Conservation (phyloP, 345 rosid species). For the Melaleuca alternifolia region DNA sequence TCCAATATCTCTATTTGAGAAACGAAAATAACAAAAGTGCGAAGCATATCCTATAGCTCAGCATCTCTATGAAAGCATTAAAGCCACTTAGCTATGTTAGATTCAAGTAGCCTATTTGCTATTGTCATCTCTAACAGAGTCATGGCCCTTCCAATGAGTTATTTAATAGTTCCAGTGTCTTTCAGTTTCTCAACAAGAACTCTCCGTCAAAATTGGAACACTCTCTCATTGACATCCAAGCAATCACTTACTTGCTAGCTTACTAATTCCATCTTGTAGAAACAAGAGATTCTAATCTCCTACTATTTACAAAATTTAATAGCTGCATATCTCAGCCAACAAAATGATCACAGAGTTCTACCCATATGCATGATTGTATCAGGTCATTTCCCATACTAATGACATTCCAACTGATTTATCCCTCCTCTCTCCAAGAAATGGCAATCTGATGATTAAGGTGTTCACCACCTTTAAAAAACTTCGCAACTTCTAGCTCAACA, state of each 20-base stretch:
- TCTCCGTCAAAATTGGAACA: neutral
- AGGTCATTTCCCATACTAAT: neutral
- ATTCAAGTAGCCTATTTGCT: neutral
- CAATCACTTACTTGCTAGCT: neutral
- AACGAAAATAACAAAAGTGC: neutral
- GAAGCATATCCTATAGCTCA: neutral
- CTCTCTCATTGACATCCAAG: neutral
- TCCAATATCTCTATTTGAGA: neutral
- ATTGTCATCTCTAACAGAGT: neutral
- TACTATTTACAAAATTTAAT: neutral
- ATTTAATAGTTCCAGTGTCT: neutral
- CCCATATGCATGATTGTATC: neutral
- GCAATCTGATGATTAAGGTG: neutral
- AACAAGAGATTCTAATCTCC: neutral
- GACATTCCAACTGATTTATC: neutral
- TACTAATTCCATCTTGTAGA: neutral
- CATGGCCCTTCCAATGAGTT: neutral
- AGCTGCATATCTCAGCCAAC: neutral
- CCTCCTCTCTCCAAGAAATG: neutral
- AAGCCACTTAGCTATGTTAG: neutral
- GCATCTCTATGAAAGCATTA: neutral
- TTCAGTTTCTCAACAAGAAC: neutral
- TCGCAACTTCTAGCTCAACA: neutral
- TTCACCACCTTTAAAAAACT: neutral
- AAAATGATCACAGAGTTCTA: neutral